A percentile compares a stretch with the other conserved stretches of the same genome.
Conservation (phyloP, 305 asterid species). For the Stenogyne calaminthoides region DNA sequence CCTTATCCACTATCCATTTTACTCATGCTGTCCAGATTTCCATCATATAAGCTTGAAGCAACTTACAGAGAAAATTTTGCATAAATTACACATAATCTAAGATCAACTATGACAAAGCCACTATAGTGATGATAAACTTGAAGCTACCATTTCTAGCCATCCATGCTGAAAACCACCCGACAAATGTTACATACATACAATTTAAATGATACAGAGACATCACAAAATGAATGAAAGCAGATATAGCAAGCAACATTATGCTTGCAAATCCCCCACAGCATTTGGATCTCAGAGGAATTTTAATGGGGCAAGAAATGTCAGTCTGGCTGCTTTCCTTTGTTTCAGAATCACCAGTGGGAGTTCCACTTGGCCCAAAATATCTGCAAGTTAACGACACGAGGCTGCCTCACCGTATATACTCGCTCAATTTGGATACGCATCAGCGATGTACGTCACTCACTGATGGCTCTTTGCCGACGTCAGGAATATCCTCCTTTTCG, state of each 20-base stretch:
- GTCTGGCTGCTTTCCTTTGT: background rate
- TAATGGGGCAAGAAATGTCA: background rate
- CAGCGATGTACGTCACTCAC: background rate
- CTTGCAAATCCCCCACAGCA: background rate
- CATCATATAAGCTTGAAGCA: background rate
- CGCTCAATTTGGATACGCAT: background rate
- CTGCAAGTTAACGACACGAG: constrained; percentile 12
- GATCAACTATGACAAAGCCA: background rate
- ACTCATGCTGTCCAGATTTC: background rate
- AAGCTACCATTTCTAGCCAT: background rate
- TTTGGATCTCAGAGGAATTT: background rate
- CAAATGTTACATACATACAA: background rate
- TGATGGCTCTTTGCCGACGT: constrained; percentile 20
- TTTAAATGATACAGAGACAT: background rate
- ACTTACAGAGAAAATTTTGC: background rate
- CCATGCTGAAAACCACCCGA: background rate
- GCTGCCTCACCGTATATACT: background rate
- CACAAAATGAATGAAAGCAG: background rate
- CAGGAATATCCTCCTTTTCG: constrained; percentile 34
- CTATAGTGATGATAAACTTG: background rate
- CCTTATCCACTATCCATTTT: too few relatives aligned
- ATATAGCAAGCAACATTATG: background rate
- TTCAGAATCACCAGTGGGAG: constrained; percentile 17
- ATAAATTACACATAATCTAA: background rate
- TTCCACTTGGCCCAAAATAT: background rate